A percentile compares a stretch with the other conserved stretches of the same genome.
Conservation (phyloP, 2,329 filamentous ascomycete species). For the Xylaria multiplex region DNA sequence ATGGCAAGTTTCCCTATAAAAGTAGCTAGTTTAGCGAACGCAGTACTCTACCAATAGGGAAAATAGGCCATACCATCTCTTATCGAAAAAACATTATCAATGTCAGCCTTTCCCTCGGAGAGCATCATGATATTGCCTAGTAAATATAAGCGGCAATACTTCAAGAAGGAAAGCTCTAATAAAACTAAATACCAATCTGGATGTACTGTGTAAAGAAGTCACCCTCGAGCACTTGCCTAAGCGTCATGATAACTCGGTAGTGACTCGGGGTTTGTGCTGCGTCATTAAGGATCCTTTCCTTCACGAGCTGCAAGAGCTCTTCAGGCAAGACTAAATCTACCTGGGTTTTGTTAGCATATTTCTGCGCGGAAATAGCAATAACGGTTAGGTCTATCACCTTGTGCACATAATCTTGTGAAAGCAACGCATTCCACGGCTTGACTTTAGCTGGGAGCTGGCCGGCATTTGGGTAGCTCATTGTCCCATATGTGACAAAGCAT, state of each 20-base stretch:
- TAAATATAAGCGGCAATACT: slow-evolving; percentile 11
- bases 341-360: slow-evolving; percentile 49
- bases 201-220: slow-evolving; percentile 87
- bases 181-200: slow-evolving; percentile 71
- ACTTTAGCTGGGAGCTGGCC: slow-evolving; percentile 76
- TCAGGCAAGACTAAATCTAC: slow-evolving; percentile 78
- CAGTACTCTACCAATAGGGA: background rate
- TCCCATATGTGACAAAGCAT: slow-evolving; percentile 78
- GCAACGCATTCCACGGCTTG: slow-evolving; percentile 78
- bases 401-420: slow-evolving; percentile 73
- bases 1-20: slow-evolving; percentile 72
- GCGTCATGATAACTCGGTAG: slow-evolving; percentile 75
- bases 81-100: slow-evolving; percentile 78
- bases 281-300: slow-evolving; percentile 59
- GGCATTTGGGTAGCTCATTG: slow-evolving; percentile 75
- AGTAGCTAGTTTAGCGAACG: slow-evolving; percentile 12
- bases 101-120: slow-evolving; percentile 76
- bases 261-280: slow-evolving; percentile 59
- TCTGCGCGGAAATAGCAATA: background rate
- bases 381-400: slow-evolving; percentile 58
- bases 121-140: slow-evolving; percentile 83
- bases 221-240: slow-evolving; percentile 75
- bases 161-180: background rate
- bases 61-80: slow-evolving; percentile 65
- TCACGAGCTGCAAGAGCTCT: slow-evolving; percentile 65